These are phyloP conservation scores for Eucalyptus coolabah DNA, from an alignment of 345 rosid species.

Conservation along the genomic window DNA sequence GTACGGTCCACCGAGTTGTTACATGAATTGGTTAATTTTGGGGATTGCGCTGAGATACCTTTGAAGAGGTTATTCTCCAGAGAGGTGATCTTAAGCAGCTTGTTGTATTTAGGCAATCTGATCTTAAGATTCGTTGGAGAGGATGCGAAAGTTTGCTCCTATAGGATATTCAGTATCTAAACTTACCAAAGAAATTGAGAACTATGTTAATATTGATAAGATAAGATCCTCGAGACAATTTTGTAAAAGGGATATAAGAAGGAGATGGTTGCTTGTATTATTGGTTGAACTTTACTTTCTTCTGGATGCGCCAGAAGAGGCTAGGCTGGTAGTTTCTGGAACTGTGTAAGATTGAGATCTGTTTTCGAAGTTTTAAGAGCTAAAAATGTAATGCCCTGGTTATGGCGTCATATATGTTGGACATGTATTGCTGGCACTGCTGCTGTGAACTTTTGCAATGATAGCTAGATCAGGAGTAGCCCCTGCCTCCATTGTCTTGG, in stretches of 20 bases:
- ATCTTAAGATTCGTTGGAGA: neutral
- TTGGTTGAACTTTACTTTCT: neutral
- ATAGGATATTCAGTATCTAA: neutral
- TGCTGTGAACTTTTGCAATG: neutral
- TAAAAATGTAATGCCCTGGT: neutral
- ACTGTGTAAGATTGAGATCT: neutral
- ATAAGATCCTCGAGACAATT: neutral
- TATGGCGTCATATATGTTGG: neutral
- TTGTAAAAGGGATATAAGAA: neutral
- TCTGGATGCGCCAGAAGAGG: neutral
- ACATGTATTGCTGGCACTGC: neutral
- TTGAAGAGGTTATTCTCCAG: neutral
- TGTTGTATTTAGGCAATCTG: neutral
- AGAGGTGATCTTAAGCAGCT: neutral
- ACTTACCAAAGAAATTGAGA: neutral
- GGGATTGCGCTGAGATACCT: neutral
- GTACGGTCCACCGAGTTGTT: neutral
- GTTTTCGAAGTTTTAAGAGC: neutral
- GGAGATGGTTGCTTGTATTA: neutral
- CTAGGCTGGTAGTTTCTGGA: neutral
- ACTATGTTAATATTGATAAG: neutral
- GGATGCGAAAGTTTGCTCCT: neutral
- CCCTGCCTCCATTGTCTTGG: neutral
- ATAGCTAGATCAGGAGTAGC: neutral
- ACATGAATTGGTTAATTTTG: neutral